A percentile compares a stretch with the other conserved stretches of the same genome.
These are phyloP conservation scores for Phytophthora syringae DNA, from an alignment of 352 stramenopile genomes.

Conservation along the genomic window DNA sequence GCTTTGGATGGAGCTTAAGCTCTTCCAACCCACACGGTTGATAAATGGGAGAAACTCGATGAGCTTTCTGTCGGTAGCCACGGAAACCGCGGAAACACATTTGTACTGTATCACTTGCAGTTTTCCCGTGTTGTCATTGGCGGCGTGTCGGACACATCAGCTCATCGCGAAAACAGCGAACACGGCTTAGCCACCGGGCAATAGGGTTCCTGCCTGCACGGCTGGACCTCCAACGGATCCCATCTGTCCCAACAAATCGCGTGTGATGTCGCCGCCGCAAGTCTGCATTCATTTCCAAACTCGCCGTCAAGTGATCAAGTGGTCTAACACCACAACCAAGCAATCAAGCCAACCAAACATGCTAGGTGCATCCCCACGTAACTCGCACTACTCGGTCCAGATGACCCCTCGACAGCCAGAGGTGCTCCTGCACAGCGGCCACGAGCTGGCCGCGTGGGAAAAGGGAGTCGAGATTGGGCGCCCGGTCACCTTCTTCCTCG, in stretches of 20 bases:
- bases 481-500: slow-evolving; percentile 61
- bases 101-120: background rate
- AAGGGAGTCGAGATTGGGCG: slow-evolving; percentile 62
- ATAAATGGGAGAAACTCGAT: too few species aligned
- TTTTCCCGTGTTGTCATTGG: slow-evolving; percentile 46
- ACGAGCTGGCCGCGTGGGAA: slow-evolving; percentile 43
- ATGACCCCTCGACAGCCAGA: slow-evolving; percentile 29
- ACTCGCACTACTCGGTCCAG: slow-evolving; percentile 36
- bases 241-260: slow-evolving; percentile 4
- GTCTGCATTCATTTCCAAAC: slow-evolving; percentile 37
- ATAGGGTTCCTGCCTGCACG: slow-evolving; percentile 21
- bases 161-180: slow-evolving; percentile 23
- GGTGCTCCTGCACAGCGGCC: slow-evolving; percentile 23
- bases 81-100: background rate
- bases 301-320: slow-evolving; percentile 21
- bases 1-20: too few species aligned
- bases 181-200: slow-evolving; percentile 24
- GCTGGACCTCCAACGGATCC: slow-evolving; percentile 25
- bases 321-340: too few species aligned
- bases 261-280: slow-evolving; percentile 7
- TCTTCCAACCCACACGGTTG: too few species aligned
- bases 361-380: slow-evolving; percentile 34
- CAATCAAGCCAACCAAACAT: too few species aligned
- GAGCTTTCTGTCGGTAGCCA: too few species aligned
- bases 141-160: slow-evolving; percentile 30